Evolutionary conservation across 768 basidiomycete species (phyloP).

Genomic region (Panaeolus cyanescens): DNA sequence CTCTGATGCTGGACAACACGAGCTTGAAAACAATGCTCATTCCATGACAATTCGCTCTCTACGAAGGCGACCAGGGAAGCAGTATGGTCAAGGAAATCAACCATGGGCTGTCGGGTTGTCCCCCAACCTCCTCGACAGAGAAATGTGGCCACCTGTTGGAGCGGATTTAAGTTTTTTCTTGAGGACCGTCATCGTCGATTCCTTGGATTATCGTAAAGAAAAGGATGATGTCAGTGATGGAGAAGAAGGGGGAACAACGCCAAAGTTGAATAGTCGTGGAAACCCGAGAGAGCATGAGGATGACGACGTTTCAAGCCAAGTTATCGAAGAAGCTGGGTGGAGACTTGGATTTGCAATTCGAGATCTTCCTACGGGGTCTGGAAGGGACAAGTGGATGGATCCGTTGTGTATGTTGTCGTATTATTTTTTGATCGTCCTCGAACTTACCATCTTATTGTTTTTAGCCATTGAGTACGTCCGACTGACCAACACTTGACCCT

Average conservation of each 20-base stretch:
- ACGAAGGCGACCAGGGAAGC: constrained; percentile 29
- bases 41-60: constrained; percentile 35
- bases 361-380: constrained; percentile 64
- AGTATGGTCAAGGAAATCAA: constrained; percentile 18
- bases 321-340: constrained; percentile 66
- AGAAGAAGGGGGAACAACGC: constrained; percentile 17
- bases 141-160: constrained; percentile 87
- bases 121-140: constrained; percentile 67
- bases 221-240: constrained; percentile 16
- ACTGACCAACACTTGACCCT: not conserved
- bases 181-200: constrained; percentile 83
- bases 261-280: not conserved
- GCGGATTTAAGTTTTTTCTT: constrained; percentile 83
- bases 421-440: not conserved
- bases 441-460: constrained; percentile 5
- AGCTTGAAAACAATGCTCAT: constrained; percentile 35
- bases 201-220: constrained; percentile 48
- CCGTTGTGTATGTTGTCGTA: constrained; percentile 64
- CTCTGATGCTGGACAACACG: constrained; percentile 64
- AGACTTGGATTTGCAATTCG: constrained; percentile 85
- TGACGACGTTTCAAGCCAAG: constrained; percentile 10
- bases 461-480: constrained; percentile 51
- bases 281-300: not conserved
- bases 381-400: constrained; percentile 78
- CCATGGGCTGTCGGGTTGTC: constrained; percentile 76